Evolutionary conservation across 306 rosid genomes (phyloP), one percentile per base, ranked within the genome.

Genomic region (Dalbergia cochinchinensis): DNA sequence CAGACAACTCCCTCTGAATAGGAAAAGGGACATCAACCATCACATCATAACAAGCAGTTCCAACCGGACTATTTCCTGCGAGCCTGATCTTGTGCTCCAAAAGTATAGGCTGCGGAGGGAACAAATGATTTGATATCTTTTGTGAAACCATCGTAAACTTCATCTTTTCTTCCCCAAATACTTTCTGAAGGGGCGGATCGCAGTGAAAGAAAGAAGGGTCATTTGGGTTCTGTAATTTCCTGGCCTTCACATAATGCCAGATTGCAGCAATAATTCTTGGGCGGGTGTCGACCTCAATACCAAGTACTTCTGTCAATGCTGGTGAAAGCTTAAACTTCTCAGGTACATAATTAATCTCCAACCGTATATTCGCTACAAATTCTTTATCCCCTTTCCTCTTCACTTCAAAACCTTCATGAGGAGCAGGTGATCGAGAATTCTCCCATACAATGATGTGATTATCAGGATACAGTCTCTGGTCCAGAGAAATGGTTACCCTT

Each of bases 171-270:
- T 93, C 99, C 78, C 99, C 98, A 47, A 96, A 96, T 68, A 96
- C 96, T 83, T 86, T 96, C 69, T 93, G 98, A 80, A 96, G 99
- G 16, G 98, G 90, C 20, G 83, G 94, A 78, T 96, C 99, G 19
- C 99, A 96, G 76, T 74, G 80, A 69, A 96, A 96, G 84, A 84
- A 85, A 33, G 99, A 87, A 12, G 98, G 96, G 78, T 96, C 99
- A 31, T 82, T 85, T 22, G 91, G 94, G 88, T 85, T 90, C 84
- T 96, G 99, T 86, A 96, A 85, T 73, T 93, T 96, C 84, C 99
- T 87, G 74, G 99, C 99, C 90, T 96, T 96, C 77, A 96, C 99
- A 87, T 96, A 96, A 87, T 96, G 98, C 99, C 99, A 96, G 74
- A 96, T 91, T 2, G 99, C 97, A 77, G 97, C 94, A 76, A 96